A percentile compares a stretch with the other conserved stretches of the same genome.
Evolutionary conservation across 345 rosid genomes (phyloP).

Genomic region (Euphorbia lathyris): DNA sequence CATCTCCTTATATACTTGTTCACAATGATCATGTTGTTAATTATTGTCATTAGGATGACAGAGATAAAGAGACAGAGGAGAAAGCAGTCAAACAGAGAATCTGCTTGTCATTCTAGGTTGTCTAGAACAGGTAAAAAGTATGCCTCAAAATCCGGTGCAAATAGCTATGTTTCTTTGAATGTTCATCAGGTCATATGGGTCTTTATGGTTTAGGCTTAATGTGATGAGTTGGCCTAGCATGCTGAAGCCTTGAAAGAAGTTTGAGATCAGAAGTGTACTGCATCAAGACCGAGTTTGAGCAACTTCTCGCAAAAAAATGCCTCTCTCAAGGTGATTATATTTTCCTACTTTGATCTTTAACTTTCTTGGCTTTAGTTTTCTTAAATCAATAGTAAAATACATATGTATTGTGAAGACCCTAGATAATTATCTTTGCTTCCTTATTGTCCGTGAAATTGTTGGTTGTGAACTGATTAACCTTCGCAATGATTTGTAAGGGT

Average conservation of each 20-base stretch:
- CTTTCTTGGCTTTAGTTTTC: too few species aligned
- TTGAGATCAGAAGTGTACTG: constrained; percentile 78
- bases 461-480: too few species aligned
- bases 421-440: too few species aligned
- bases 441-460: too few species aligned
- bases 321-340: constrained; percentile 62
- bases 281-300: constrained; percentile 68
- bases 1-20: not conserved
- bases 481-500: too few species aligned
- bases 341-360: not conserved
- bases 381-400: too few species aligned
- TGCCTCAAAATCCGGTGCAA: not conserved
- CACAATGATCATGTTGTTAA: not conserved
- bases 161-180: not conserved
- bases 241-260: constrained; percentile 81
- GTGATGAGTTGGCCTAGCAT: constrained; percentile 88
- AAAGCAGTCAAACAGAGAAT: constrained; percentile 98
- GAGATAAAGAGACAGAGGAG: constrained; percentile 91
- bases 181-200: constrained; percentile 15
- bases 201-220: constrained; percentile 82
- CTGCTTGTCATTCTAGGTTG: constrained; percentile 92
- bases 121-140: constrained; percentile 82
- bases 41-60: constrained; percentile 52
- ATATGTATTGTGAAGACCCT: too few species aligned
- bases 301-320: constrained; percentile 72